Base-by-base conservation (phyloP, 2,329 filamentous ascomycete species). In the Blastomyces silverae region DNA sequence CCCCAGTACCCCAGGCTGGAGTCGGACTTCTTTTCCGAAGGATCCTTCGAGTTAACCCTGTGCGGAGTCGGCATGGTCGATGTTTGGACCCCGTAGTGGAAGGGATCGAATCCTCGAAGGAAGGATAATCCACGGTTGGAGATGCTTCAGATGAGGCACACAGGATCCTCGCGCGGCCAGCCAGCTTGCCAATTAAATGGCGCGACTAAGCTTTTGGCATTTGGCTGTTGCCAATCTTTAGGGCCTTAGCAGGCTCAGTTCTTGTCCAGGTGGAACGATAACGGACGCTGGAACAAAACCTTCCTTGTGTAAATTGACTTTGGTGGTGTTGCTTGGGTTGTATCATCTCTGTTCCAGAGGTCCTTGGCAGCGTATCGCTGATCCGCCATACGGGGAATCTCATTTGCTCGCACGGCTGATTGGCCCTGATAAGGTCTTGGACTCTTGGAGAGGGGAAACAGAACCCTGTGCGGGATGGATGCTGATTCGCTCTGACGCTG, bases 291-390 rank as follows among this genome's bases (percentile, higher is more conserved):
- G 42, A 20, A 44, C 10, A 2, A 3, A 48, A 11, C 46, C 3
- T 28, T 28, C 22, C 8, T 53, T 22, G 13, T 17, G 50, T 15
- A 53, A 28, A 53, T 31, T 15, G 50, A 53, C 50, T 53, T 53
- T 53, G 50, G 50, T 28, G 50, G 50, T 31, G 50, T 53, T 53
- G 22, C 50, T 53, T 28, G 25, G 50, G 50, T 53, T 53, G 50
- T 53, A 53, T 52, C 48, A 25, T 28, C 22, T 13, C 11, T 3
- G 22, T 11, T 28, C 50, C 22, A 2, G 22, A 28, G 50, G 50
- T 1, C 8, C 46, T 50, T 50, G 46, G 46, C 46, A 11, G 22
- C 6, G n/a, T 48, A 48, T 8, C 20, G 34, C 20, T 48, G n/a
- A n/a, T 25, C 46, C 46, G 46, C 46, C n/a, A 50, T n/a, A 8